Evolutionary conservation across 208 protist species (phyloP).

Genomic region (Phytomonas francai): DNA sequence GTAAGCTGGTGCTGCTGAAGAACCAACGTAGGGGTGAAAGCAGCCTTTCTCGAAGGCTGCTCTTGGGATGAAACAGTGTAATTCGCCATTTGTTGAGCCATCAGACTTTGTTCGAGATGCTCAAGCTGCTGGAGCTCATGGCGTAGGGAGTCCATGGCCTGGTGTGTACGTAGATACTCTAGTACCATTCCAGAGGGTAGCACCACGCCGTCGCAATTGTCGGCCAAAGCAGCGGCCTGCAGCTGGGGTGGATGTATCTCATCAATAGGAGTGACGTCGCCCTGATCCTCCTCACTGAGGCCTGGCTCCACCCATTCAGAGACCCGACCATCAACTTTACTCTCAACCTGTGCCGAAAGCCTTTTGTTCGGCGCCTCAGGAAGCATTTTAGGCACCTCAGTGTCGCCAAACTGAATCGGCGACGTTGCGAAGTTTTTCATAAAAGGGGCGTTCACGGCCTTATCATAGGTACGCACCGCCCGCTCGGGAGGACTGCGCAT

Average conservation of each 20-base stretch:
- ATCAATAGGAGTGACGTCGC: constrained; percentile 63
- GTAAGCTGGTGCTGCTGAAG: constrained; percentile 30
- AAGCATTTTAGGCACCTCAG: background rate
- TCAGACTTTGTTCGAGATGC: constrained; percentile 35
- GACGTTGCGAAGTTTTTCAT: constrained; percentile 36
- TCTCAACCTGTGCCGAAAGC: background rate
- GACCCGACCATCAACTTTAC: background rate
- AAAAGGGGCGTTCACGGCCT: background rate
- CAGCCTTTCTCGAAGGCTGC: constrained; percentile 9
- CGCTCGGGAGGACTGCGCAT: background rate
- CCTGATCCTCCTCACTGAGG: constrained; percentile 13
- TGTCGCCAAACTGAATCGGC: constrained; percentile 25
- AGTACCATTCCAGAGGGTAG: constrained; percentile 77
- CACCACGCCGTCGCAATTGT: constrained; percentile 15
- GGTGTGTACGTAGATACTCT: constrained; percentile 77
- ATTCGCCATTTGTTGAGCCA: constrained; percentile 26
- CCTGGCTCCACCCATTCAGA: background rate
- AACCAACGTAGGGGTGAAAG: constrained; percentile 8
- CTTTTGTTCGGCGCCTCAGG: background rate
- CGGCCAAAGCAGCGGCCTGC: constrained; percentile 26
- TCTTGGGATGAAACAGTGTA: constrained; percentile 17
- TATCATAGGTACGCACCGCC: background rate
- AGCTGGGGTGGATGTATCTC: constrained; percentile 36
- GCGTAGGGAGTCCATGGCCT: constrained; percentile 61
- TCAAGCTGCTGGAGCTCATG: constrained; percentile 72